Base-by-base conservation (phyloP, 2,329 filamentous ascomycete species). In the Alternaria triticina region DNA sequence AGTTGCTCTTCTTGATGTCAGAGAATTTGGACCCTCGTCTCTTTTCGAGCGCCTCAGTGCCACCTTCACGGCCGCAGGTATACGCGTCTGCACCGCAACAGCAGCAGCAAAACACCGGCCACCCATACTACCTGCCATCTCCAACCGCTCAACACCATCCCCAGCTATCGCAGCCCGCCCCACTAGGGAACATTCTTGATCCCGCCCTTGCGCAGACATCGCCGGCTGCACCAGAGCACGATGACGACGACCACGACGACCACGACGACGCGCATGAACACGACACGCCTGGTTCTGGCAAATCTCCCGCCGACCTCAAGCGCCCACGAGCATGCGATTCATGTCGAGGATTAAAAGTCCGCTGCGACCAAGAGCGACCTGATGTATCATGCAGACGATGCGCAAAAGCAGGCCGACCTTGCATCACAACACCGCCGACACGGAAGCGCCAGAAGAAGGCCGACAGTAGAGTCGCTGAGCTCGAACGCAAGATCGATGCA, bases 401-500 rank as follows among this genome's bases (percentile, higher is more conserved):
- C 78, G 87, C 87, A 54, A 97, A 96, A 81, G 91, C 93, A 3
- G 88, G 89, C n/a, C 85, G 93, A 40, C 85, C 85, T 66, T 97
- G 94, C 65, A 74, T 80, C 54, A 81, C 79, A 65, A 96, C 93
- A 1, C 88, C 89, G 66, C 92, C 88, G 1, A 88, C 85, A 13
- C 81, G 93, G 44, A 97, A 96, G 81, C 86, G 94, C 47, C 92
- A 95, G 83, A 97, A 95, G 84, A 97, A 97, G 84, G 94, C 92
- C 57, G 94, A 97, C 77, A 95, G 89, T 69, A 87, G 93, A 55
- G 94, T 97, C 12, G 91, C 93, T 9, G 94, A 97, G 83, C 85
- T 97, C 55, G 94, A 97, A 83, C 93, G 91, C 84, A 96, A 96
- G 83, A 95, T 97, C 67, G 93, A 97, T 82, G 92, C 91, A 9